Percentiles rank a stretch among this genome's conserved stretches.
Evolutionary conservation across 2,329 filamentous ascomycete genomes (phyloP).

Genomic region (Colletotrichum lentis): DNA sequence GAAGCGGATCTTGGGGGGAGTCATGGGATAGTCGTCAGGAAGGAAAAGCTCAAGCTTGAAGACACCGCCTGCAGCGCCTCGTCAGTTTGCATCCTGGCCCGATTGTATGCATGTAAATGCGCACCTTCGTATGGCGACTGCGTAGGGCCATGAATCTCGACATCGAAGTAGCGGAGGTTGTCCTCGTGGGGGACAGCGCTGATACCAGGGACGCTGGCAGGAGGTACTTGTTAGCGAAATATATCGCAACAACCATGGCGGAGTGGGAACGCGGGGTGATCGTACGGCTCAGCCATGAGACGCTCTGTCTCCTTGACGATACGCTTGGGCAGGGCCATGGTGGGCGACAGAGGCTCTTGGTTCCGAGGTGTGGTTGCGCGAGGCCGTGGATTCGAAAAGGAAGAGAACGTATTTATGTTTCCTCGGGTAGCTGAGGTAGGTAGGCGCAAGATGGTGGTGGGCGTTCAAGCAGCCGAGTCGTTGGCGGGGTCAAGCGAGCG

Average conservation of each 20-base stretch:
- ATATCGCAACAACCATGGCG: conserved; percentile 4
- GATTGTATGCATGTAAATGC: conserved; percentile 38
- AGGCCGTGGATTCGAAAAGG: not conserved
- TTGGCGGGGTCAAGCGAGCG: conserved; percentile 35
- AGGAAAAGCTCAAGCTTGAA: conserved; percentile 98
- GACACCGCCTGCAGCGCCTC: conserved; percentile 66
- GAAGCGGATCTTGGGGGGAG: conserved; percentile 96
- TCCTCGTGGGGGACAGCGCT: conserved; percentile 95
- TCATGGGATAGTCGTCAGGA: conserved; percentile 99
- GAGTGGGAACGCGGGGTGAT: not conserved
- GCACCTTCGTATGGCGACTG: conserved; percentile 94
- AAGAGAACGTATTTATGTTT: conserved; percentile 1
- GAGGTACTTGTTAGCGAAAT: conserved; percentile 8
- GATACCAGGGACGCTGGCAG: conserved; percentile 86
- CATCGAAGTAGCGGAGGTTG: conserved; percentile 97
- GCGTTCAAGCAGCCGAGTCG: not conserved
- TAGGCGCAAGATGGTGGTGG: not conserved
- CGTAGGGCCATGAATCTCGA: conserved; percentile 90
- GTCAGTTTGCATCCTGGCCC: conserved; percentile 2
- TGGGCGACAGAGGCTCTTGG: conserved; percentile 12
- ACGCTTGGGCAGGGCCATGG: conserved; percentile 86
- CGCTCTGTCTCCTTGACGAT: conserved; percentile 99
- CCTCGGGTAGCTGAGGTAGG: not conserved
- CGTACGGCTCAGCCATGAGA: conserved; percentile 94
- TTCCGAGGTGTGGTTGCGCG: not conserved